Evolutionary conservation across 2,329 filamentous ascomycete species (phyloP).

Genomic region (Neofusicoccum parvum): DNA sequence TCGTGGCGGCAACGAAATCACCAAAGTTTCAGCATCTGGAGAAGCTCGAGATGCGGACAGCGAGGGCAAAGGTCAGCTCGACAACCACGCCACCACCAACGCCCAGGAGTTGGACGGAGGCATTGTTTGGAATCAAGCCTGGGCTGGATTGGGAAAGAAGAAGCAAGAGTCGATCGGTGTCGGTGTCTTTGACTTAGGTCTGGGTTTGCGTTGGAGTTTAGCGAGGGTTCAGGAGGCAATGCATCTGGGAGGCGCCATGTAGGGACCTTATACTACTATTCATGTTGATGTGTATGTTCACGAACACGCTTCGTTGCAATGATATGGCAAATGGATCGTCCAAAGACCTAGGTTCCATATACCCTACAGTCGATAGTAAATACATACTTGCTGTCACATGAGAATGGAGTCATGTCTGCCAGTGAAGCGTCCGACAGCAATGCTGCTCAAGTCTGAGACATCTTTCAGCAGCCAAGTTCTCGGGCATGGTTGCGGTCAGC

Average conservation of each 20-base stretch:
- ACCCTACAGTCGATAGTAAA: conserved; percentile 20
- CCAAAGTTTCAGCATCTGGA: conserved; percentile 9
- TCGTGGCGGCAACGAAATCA: conserved; percentile 16
- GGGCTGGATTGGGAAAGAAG: conserved; percentile 18
- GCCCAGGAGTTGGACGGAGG: conserved; percentile 21
- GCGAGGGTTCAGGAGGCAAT: background rate
- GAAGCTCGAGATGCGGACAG: conserved; percentile 19
- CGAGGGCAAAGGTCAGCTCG: conserved; percentile 16
- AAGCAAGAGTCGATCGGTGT: conserved; percentile 17
- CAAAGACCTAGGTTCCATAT: conserved; percentile 10
- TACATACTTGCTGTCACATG: conserved; percentile 16
- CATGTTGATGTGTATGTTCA: conserved; percentile 19
- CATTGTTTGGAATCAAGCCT: conserved; percentile 20
- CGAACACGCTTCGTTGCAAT: conserved; percentile 18
- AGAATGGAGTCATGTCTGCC: background rate
- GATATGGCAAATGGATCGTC: conserved; percentile 12
- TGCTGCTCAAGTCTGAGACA: too few species aligned
- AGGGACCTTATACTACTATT: conserved; percentile 16
- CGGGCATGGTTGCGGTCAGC: too few species aligned
- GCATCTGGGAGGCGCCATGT: conserved; percentile 18
- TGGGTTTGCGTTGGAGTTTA: conserved; percentile 10
- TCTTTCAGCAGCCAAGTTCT: too few species aligned
- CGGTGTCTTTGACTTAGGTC: conserved; percentile 17
- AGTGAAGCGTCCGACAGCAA: too few species aligned
- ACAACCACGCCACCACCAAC: conserved; percentile 19